These are phyloP conservation scores for Aquilaria yunnanensis DNA, from an alignment of 345 rosid species.

Conservation along the genomic window DNA sequence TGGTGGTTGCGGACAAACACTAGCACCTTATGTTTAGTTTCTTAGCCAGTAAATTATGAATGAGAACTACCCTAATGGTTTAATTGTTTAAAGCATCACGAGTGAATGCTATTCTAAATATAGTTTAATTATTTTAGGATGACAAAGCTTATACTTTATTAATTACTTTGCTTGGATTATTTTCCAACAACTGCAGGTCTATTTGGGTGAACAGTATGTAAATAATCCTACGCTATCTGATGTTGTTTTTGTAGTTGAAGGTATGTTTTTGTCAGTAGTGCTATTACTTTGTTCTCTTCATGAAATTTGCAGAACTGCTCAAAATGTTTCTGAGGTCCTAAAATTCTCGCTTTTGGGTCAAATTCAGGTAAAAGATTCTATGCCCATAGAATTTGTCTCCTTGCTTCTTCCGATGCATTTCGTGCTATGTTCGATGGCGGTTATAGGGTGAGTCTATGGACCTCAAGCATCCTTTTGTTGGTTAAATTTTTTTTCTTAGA, in stretches of 20 bases:
- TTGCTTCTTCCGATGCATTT: slow-evolving; percentile 74
- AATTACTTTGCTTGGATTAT: no score
- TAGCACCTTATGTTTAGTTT: no score
- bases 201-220: slow-evolving; percentile 60
- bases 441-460: slow-evolving; percentile 45
- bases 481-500: background rate
- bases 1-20: no score
- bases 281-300: background rate
- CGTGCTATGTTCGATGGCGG: slow-evolving; percentile 86
- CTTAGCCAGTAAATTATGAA: no score
- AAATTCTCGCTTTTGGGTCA: no score
- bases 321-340: background rate
- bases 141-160: no score
- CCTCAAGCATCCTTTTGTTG: background rate
- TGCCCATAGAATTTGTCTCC: slow-evolving; percentile 69
- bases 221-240: slow-evolving; percentile 67
- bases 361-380: slow-evolving; percentile 51
- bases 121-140: no score
- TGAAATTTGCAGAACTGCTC: background rate
- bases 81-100: no score
- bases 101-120: no score
- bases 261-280: slow-evolving; percentile 17
- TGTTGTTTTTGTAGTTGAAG: slow-evolving; percentile 64
- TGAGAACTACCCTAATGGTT: no score
- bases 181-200: slow-evolving; percentile 33